Evolutionary conservation across 1,284 basidiomycete genomes (phyloP).

Genomic region (Malassezia sp.): DNA sequence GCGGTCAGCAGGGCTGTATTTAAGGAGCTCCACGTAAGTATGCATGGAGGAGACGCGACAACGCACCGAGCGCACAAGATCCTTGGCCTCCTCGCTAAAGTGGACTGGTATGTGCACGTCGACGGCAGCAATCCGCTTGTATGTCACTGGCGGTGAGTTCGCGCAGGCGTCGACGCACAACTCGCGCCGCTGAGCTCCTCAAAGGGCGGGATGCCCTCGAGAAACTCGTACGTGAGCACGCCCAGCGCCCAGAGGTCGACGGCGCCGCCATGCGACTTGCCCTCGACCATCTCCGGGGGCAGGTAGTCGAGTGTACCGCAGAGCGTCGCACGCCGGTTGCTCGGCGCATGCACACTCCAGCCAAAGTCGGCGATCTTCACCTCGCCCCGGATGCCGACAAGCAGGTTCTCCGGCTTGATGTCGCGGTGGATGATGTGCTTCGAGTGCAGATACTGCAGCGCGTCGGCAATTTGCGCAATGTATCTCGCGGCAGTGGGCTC

Average conservation of each 20-base stretch:
- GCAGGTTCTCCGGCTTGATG: constrained; percentile 95
- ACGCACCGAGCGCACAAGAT: constrained; percentile 30
- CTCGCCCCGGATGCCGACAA: constrained; percentile 88
- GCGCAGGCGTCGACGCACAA: constrained; percentile 50
- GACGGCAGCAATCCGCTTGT: constrained; percentile 31
- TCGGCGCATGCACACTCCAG: constrained; percentile 95
- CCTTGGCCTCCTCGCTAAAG: constrained; percentile 27
- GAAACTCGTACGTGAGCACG: constrained; percentile 88
- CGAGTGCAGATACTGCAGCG: constrained; percentile 75
- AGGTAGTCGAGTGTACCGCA: constrained; percentile 95
- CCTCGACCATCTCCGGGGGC: constrained; percentile 96
- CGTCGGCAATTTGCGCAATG: constrained; percentile 97
- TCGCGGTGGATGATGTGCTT: constrained; percentile 98
- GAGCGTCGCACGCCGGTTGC: constrained; percentile 72
- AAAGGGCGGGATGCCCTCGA: constrained; percentile 84
- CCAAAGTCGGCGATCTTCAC: constrained; percentile 98
- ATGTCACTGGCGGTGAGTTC: constrained; percentile 33
- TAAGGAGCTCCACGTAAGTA: constrained; percentile 67
- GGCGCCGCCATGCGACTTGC: constrained; percentile 69
- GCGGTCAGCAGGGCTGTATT: constrained; percentile 71
- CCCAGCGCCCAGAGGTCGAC: constrained; percentile 96
- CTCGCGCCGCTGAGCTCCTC: constrained; percentile 62
- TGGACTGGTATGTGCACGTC: constrained; percentile 34
- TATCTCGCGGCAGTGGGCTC: constrained; percentile 78
- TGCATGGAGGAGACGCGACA: not conserved